phyloP scores from a whole-genome alignment of 2,329 filamentous ascomycete species.

The Talaromyces sp. region DNA sequence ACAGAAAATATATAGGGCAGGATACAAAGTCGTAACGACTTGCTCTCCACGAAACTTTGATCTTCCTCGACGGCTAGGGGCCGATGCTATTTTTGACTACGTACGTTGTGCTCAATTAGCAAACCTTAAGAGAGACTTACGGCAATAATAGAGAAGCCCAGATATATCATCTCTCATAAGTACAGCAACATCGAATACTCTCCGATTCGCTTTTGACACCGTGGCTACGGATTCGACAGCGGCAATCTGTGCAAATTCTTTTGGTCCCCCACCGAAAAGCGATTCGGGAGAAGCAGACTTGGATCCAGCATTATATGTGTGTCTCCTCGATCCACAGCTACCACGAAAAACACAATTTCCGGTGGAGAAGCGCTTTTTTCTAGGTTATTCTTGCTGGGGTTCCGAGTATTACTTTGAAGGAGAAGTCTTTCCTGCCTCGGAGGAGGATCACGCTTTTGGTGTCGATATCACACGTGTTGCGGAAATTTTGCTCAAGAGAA shows the following conservation, averaged over 20 bases:
- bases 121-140: background rate
- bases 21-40: conserved; percentile 30
- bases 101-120: background rate
- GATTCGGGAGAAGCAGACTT: background rate
- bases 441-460: background rate
- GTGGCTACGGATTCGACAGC: conserved; percentile 1
- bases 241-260: background rate
- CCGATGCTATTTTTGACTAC: conserved; percentile 35
- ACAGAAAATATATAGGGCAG: conserved; percentile 12
- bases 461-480: background rate
- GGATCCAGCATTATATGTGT: background rate
- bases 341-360: background rate
- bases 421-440: background rate
- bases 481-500: background rate
- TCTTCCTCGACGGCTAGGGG: conserved; percentile 26
- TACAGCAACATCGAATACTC: background rate
- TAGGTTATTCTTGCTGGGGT: conserved; percentile 2
- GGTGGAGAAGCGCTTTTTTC: background rate
- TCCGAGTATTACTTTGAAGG: conserved; percentile 1
- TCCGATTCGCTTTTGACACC: background rate
- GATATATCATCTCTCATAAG: background rate
- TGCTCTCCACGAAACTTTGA: conserved; percentile 29
- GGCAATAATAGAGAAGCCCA: background rate
- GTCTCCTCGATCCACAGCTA: background rate
- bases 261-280: background rate